A percentile compares a stretch with the other conserved stretches of the same genome.
These are phyloP conservation scores for Blastocystis sp. DNA, from an alignment of 352 stramenopile species.

Conservation along the genomic window DNA sequence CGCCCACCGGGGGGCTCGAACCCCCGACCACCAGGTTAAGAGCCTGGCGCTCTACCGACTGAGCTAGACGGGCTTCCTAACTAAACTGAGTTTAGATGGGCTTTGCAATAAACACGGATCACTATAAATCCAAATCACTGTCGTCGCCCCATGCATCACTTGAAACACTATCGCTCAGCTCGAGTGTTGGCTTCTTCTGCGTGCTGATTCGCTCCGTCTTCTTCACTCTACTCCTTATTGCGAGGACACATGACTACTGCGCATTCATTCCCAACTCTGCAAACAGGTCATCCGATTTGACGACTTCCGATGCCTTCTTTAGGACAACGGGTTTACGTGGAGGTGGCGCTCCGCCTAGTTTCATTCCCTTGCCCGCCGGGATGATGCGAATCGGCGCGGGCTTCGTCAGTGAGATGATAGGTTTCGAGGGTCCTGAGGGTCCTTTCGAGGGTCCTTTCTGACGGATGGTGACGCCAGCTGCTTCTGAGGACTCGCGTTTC, in stretches of 20 bases:
- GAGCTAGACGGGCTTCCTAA: constrained; percentile 49
- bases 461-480: neutral
- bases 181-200: neutral
- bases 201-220: constrained; percentile 18
- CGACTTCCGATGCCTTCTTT: neutral
- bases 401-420: neutral
- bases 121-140: constrained; percentile 21
- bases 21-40: constrained; percentile 52
- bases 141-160: constrained; percentile 32
- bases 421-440: neutral
- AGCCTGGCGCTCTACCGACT: constrained; percentile 55
- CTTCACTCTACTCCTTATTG: constrained; percentile 40
- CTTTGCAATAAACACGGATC: neutral
- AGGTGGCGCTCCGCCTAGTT: neutral
- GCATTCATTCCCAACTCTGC: constrained; percentile 26
- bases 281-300: neutral
- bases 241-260: neutral
- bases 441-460: neutral
- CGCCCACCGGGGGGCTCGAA: constrained; percentile 50
- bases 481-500: neutral
- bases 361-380: neutral
- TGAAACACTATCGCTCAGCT: neutral
- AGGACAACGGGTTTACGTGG: neutral
- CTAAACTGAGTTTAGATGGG: neutral
- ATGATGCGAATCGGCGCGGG: neutral